Base-by-base conservation (phyloP, 1,139 yeast species). In the Debaryomyces sp. region DNA sequence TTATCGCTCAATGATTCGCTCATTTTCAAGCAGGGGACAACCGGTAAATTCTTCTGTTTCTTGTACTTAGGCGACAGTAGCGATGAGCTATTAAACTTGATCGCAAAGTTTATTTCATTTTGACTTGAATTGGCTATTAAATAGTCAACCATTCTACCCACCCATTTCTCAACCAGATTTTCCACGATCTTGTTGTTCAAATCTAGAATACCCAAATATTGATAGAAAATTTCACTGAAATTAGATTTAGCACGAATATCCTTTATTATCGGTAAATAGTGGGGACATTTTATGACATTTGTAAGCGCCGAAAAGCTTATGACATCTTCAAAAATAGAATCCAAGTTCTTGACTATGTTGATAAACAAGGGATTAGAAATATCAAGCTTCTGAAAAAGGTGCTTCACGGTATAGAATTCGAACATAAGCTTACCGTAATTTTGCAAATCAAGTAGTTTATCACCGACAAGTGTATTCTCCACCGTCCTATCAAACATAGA, bases 351-450 rank as follows among this genome's bases (percentile, higher is more conserved):
- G 13, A 47, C 23, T 9, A 41, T 27, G 5, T 12, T 5, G n/a
- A 41, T 13, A 22, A 45, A 45, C 8, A 22, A 23, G 3, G 43
- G 17, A 42, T 40, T 30, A 7, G 42, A 29, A 9, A 27, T 17
- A 13, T 44, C 40, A 21, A 37, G 29, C 13, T 26, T 18, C 5
- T 40, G 40, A 21, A 47, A 32, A 17, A 47, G 23, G 37, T 37
- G 29, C 3, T 37, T 22, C 2, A 43, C 37, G 4, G 43, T 22
- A 18, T 47, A 41, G 22, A 48, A 50, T 26, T 48, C 51, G 33
- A 48, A 48, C 4, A 47, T 13, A 9, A 48, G 41, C 24, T 40
- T 49, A 21, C 54, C 54, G 33, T 45, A 48, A 8, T 43, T 34
- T 17, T 38, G 38, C 34, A 50, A 33, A 30, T 43, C 47, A 8